These are phyloP conservation scores for Teratosphaeria zuluensis DNA, from an alignment of 2,329 filamentous ascomycete species.

Conservation along the genomic window DNA sequence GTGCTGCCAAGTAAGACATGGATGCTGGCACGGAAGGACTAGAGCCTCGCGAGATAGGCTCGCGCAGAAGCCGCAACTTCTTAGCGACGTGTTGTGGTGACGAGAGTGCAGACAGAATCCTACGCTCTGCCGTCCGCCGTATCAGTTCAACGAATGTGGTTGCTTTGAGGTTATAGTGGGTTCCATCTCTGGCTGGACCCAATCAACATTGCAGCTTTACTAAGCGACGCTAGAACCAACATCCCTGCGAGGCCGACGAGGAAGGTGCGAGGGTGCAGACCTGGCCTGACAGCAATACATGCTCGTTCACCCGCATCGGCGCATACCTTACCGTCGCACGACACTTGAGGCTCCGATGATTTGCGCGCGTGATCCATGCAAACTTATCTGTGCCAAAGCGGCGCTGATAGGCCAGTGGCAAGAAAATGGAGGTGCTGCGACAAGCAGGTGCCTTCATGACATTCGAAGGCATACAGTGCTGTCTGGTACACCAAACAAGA, in stretches of 20 bases:
- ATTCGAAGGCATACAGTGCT: not conserved
- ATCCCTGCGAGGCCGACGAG: not conserved
- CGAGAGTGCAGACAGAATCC: not conserved
- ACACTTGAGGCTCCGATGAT: not conserved
- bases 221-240: not conserved
- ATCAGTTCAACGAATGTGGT: not conserved
- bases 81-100: not conserved
- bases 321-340: not conserved
- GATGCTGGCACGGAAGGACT: not conserved
- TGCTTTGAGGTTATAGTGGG: not conserved
- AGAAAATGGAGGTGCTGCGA: not conserved
- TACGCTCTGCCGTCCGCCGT: not conserved
- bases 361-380: not conserved
- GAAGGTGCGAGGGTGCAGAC: not conserved
- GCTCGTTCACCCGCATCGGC: too few species aligned
- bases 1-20: not conserved
- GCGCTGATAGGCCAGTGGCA: not conserved
- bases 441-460: not conserved
- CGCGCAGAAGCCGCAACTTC: not conserved
- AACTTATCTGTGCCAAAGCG: not conserved
- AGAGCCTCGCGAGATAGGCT: not conserved
- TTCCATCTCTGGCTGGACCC: not conserved
- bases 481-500: not conserved
- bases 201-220: not conserved
- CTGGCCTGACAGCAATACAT: too few species aligned